Evolutionary conservation across 2,329 filamentous ascomycete genomes (phyloP).

Genomic region (Scleromitrula shiraiana): DNA sequence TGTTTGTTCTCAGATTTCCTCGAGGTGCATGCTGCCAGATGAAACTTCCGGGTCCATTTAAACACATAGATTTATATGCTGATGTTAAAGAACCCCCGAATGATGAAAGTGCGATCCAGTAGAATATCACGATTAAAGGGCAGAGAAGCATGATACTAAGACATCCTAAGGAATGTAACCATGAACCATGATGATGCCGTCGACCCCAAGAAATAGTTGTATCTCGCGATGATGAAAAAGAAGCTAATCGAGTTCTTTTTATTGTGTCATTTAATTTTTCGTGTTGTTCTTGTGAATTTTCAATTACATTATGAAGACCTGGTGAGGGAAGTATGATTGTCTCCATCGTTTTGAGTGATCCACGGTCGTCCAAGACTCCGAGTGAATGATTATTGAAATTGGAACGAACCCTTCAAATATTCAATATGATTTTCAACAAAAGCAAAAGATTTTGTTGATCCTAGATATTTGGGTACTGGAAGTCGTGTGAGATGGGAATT

Average conservation of each 20-base stretch:
- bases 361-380: no score
- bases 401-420: background rate
- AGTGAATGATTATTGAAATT: background rate
- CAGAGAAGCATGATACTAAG: constrained; percentile 17
- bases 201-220: constrained; percentile 19
- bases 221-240: constrained; percentile 13
- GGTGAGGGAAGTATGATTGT: constrained; percentile 14
- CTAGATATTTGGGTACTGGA: no score
- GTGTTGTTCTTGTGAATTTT: constrained; percentile 1
- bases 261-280: background rate
- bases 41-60: constrained; percentile 13
- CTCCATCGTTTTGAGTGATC: constrained; percentile 7
- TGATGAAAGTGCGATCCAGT: constrained; percentile 19
- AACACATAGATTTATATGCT: constrained; percentile 11
- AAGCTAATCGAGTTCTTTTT: constrained; percentile 7
- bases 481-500: background rate
- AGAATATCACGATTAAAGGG: constrained; percentile 20
- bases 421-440: no score
- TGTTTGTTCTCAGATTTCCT: constrained; percentile 9
- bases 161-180: constrained; percentile 21
- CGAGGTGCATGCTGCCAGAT: constrained; percentile 14
- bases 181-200: constrained; percentile 24
- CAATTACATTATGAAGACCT: constrained; percentile 7
- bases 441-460: no score
- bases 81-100: constrained; percentile 18